A percentile compares a stretch with the other conserved stretches of the same genome.
Evolutionary conservation across 2,329 filamentous ascomycete species (phyloP).

Genomic region (Fusarium pseudocircinatum): DNA sequence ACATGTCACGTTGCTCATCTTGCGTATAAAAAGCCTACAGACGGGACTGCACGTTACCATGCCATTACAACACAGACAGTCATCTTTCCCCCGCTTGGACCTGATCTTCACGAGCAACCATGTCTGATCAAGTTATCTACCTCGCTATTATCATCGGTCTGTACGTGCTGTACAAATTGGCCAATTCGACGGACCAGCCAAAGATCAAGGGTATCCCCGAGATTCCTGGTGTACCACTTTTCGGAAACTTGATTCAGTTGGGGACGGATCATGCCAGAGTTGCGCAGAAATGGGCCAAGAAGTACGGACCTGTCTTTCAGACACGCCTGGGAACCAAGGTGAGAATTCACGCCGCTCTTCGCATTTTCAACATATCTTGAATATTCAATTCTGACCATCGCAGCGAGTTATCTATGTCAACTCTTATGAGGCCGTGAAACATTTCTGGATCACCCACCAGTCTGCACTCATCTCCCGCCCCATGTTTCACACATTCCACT

Average conservation of each 20-base stretch:
- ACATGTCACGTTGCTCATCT: neutral
- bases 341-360: constrained; percentile 1
- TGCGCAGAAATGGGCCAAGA: constrained; percentile 65
- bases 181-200: constrained; percentile 63
- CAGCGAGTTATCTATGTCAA: constrained; percentile 81
- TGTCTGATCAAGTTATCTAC: constrained; percentile 29
- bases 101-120: neutral
- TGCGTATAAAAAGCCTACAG: constrained; percentile 4
- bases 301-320: constrained; percentile 73
- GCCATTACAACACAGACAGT: neutral
- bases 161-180: constrained; percentile 38
- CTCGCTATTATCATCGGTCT: constrained; percentile 3
- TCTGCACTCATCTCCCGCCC: constrained; percentile 81
- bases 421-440: constrained; percentile 76
- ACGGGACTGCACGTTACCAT: neutral
- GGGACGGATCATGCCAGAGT: constrained; percentile 66
- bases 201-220: constrained; percentile 71
- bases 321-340: constrained; percentile 75
- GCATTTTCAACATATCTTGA: neutral
- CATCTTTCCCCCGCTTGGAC: neutral
- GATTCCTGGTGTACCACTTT: constrained; percentile 68
- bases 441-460: constrained; percentile 82
- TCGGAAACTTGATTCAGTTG: constrained; percentile 71
- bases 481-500: constrained; percentile 83
- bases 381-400: neutral